Evolutionary conservation across 345 rosid species (phyloP).

Genomic region (Populus euphratica): DNA sequence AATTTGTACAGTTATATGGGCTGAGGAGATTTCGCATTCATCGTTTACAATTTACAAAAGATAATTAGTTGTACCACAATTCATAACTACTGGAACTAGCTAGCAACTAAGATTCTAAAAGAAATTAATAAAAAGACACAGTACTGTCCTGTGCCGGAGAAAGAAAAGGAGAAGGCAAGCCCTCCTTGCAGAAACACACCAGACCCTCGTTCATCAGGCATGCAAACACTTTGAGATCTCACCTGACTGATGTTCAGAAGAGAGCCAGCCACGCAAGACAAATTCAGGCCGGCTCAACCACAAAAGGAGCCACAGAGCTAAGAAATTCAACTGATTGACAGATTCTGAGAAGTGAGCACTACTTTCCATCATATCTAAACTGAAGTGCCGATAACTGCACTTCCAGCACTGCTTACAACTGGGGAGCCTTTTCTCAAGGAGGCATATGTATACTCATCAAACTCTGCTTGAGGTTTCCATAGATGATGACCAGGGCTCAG

Average conservation of each 20-base stretch:
- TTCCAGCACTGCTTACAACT: background rate
- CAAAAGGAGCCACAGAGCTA: too few species aligned
- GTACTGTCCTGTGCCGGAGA: background rate
- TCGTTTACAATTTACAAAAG: background rate
- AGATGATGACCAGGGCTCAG: background rate
- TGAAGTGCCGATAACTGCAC: background rate
- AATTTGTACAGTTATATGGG: background rate
- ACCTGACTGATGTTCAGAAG: background rate
- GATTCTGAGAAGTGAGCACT: background rate
- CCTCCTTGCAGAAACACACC: background rate
- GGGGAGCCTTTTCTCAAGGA: background rate
- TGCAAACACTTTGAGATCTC: background rate
- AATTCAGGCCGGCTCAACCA: background rate
- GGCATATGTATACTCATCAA: background rate
- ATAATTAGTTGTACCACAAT: background rate
- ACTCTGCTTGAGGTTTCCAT: background rate
- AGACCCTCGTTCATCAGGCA: background rate
- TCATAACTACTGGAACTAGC: background rate
- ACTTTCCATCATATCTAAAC: background rate
- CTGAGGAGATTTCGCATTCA: background rate
- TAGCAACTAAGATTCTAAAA: background rate
- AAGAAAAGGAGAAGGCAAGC: background rate
- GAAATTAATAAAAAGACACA: background rate
- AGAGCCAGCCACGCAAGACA: background rate
- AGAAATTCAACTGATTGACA: background rate